Evolutionary conservation across 495 filamentous ascomycete species (phyloP), one percentile per base, ranked within the genome.

Genomic region (Penicillium ochrochloron): DNA sequence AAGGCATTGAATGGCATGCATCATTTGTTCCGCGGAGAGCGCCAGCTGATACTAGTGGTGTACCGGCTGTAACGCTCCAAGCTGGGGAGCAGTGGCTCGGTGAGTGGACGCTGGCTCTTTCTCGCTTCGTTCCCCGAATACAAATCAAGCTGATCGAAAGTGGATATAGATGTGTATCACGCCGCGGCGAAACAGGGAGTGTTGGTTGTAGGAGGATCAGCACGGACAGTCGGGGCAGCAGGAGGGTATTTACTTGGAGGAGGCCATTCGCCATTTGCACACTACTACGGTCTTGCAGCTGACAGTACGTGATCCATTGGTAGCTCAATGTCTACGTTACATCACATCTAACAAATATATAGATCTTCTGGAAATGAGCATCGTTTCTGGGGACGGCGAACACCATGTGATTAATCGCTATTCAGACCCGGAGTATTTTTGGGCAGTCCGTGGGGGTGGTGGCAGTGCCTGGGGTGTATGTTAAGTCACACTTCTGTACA

Each of bases 291-390:
- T 11, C 56, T 58, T 31, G 56, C 56, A 25, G 56, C 23, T 21
- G 56, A 58, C 56, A 58, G 56, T 58, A 2, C 44, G 56, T 46
- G 42, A 8, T 46, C 19, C 42, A 46, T 46, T 46, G 42, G 42
- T 7, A 46, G 1, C 42, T 46, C 0, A 0, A 46, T 46, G 7
- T 46, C n/a, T 8, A 21, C 7, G 1, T 21, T 21, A 46, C n/a
- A n/a, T n/a, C n/a, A 21, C n/a, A 19, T 29, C 56, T 58, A 29
- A 58, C 37, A 1, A 12, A 27, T 46, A 19, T 29, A 6, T 6
- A 58, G 56, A 58, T 58, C 56, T 58, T 31, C 29, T 58, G 56
- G 56, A 58, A 46, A 58, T 58, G 56, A 46, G 56, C 37, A 58
- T 58, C 4, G 56, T 58, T 17, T 58, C 56, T 31, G 56, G 37